These are phyloP conservation scores for Drechslerella coelobrocha DNA, from an alignment of 2,329 filamentous ascomycete species.

Conservation along the genomic window DNA sequence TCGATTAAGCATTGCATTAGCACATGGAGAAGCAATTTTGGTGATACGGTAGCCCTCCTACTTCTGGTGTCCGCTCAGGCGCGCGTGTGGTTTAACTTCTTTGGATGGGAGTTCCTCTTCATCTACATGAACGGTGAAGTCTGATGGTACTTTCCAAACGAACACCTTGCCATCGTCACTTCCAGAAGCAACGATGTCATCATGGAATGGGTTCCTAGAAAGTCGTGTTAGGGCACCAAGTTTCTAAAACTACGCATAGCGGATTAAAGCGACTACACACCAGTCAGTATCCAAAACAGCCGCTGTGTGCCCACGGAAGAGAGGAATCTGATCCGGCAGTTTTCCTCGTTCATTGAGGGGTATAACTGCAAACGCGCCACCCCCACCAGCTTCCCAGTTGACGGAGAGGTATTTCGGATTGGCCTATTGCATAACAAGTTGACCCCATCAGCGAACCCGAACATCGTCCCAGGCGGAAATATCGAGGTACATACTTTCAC, in stretches of 20 bases:
- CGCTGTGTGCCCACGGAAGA: conserved; percentile 95
- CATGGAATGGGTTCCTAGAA: conserved; percentile 90
- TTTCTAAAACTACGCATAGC: conserved; percentile 34
- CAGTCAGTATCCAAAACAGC: conserved; percentile 97
- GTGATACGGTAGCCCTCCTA: conserved; percentile 58
- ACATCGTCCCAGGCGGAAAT: background rate
- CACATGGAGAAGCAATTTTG: conserved; percentile 2
- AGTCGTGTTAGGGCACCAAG: conserved; percentile 7
- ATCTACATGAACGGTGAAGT: conserved; percentile 83
- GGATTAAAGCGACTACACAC: conserved; percentile 56
- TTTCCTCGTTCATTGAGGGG: conserved; percentile 88
- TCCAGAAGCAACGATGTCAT: conserved; percentile 86
- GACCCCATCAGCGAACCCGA: conserved; percentile 23
- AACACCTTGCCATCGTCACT: conserved; percentile 98
- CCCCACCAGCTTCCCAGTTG: conserved; percentile 97
- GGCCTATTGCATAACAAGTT: conserved; percentile 65
- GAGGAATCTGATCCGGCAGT: conserved; percentile 86
- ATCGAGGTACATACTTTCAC: conserved; percentile 92
- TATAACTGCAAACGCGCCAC: conserved; percentile 95
- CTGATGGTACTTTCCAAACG: conserved; percentile 90
- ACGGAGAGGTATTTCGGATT: conserved; percentile 96
- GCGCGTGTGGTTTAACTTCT: conserved; percentile 80
- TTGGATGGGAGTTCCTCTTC: conserved; percentile 74
- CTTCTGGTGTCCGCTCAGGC: conserved; percentile 86
- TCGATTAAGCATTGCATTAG: conserved; percentile 53